Evolutionary conservation across 148 eudicot species (phyloP).

Genomic region (Camellia sinensis): DNA sequence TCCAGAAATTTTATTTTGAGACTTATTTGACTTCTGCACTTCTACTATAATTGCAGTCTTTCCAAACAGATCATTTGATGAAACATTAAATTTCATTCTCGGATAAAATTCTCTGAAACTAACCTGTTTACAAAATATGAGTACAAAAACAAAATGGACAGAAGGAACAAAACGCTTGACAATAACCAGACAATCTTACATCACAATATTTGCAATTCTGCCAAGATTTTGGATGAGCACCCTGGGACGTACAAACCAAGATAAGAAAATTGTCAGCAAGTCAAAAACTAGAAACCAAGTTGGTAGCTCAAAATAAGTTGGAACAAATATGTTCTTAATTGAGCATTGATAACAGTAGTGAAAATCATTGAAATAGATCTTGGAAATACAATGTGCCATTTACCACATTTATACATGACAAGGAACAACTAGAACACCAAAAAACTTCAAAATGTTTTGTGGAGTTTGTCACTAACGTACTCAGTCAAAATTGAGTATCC

Average conservation of each 20-base stretch:
- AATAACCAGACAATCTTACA: conserved; percentile 50
- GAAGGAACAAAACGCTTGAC: conserved; percentile 7
- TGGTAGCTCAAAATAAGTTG: background rate
- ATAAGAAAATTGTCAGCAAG: conserved; percentile 8
- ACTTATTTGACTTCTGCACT: conserved; percentile 40
- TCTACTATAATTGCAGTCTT: conserved; percentile 74
- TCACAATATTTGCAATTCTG: conserved; percentile 62
- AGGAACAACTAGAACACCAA: background rate
- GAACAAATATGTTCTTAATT: background rate
- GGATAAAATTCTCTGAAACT: conserved; percentile 43
- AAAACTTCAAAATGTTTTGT: background rate
- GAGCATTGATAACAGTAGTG: background rate
- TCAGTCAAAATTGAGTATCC: background rate
- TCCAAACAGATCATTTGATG: conserved; percentile 57
- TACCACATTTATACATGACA: background rate
- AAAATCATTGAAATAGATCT: background rate
- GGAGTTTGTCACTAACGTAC: background rate
- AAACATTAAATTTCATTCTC: conserved; percentile 59
- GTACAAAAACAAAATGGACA: background rate
- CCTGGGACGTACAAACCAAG: conserved; percentile 39
- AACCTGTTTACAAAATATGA: conserved; percentile 44
- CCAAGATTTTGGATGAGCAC: conserved; percentile 25
- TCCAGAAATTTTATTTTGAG: conserved; percentile 17
- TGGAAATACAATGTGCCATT: background rate
- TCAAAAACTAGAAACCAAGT: conserved; percentile 1